Conservation (phyloP, 371 early-diverging fungal genomes). For the Synchytrium microbalum region DNA sequence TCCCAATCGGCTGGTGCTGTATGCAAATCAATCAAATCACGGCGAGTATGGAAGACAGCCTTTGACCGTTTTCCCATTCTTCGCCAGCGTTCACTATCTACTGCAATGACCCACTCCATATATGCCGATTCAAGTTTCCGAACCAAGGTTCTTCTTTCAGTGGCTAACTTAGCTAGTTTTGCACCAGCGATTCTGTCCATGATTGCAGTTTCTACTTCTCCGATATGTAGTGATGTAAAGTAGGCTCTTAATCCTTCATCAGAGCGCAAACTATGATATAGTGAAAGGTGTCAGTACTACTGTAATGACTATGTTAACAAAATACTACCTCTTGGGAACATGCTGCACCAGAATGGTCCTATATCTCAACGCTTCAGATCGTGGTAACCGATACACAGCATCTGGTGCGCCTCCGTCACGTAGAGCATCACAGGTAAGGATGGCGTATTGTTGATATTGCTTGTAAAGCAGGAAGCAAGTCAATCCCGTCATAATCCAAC, state of each 20-base stretch:
- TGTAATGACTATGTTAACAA: too few species aligned
- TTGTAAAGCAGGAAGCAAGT: neutral
- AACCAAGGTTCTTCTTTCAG: constrained; percentile 17
- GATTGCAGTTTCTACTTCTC: constrained; percentile 24
- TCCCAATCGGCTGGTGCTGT: constrained; percentile 13
- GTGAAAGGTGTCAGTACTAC: too few species aligned
- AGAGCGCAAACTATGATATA: constrained; percentile 22
- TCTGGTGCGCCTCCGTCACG: neutral
- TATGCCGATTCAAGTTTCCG: constrained; percentile 29
- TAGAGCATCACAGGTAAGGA: neutral
- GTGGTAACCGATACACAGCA: neutral
- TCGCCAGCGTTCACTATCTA: constrained; percentile 19
- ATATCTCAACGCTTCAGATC: constrained; percentile 24
- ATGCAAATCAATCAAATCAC: constrained; percentile 12
- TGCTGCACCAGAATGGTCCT: constrained; percentile 34
- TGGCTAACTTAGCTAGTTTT: constrained; percentile 5
- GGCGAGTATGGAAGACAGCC: constrained; percentile 9
- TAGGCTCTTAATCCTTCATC: constrained; percentile 25
- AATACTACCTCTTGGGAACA: constrained; percentile 21
- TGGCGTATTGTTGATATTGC: neutral
- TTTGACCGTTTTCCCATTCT: constrained; percentile 6
- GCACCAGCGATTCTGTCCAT: constrained; percentile 17
- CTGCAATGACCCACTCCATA: constrained; percentile 28
- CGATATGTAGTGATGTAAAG: constrained; percentile 27
- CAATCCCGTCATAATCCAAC: neutral